phyloP scores from a whole-genome alignment of 768 basidiomycete species.

The Serendipita indica region DNA sequence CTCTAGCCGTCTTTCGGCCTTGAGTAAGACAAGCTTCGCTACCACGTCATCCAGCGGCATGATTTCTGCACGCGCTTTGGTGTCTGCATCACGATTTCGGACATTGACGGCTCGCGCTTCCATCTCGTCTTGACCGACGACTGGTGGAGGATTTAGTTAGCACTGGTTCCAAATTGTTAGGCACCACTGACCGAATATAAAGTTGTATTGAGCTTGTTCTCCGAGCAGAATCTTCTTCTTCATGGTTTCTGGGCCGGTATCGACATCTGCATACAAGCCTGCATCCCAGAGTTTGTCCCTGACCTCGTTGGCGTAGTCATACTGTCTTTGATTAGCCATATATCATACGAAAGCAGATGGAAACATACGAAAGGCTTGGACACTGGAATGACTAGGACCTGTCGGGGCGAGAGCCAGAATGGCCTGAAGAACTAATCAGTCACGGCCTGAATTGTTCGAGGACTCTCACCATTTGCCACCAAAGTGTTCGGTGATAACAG shows the following conservation, averaged over 20 bases:
- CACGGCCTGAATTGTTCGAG: neutral
- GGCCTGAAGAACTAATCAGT: conserved; percentile 41
- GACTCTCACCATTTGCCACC: conserved; percentile 85
- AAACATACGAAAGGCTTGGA: conserved; percentile 69
- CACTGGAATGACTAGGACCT: conserved; percentile 88
- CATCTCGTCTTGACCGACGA: conserved; percentile 89
- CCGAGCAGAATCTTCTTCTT: conserved; percentile 96
- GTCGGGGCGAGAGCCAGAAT: conserved; percentile 96
- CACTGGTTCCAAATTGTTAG: conserved; percentile 1
- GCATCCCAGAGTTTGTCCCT: conserved; percentile 45
- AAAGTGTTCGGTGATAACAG: conserved; percentile 93
- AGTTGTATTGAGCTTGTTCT: conserved; percentile 95
- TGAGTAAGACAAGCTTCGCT: conserved; percentile 56
- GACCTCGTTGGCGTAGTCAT: conserved; percentile 80
- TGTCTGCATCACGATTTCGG: conserved; percentile 85
- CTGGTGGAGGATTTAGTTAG: conserved; percentile 27
- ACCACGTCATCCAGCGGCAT: conserved; percentile 56
- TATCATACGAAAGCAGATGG: conserved; percentile 11
- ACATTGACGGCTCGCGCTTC: conserved; percentile 82
- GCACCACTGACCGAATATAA: conserved; percentile 65
- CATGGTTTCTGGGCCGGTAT: conserved; percentile 81
- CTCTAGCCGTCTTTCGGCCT: conserved; percentile 37
- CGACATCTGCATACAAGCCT: conserved; percentile 82
- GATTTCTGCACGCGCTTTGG: conserved; percentile 59
- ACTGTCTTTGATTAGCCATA: conserved; percentile 32